These are phyloP conservation scores for Corniculantispora saksenae DNA, from an alignment of 2,329 filamentous ascomycete genomes.

Conservation along the genomic window DNA sequence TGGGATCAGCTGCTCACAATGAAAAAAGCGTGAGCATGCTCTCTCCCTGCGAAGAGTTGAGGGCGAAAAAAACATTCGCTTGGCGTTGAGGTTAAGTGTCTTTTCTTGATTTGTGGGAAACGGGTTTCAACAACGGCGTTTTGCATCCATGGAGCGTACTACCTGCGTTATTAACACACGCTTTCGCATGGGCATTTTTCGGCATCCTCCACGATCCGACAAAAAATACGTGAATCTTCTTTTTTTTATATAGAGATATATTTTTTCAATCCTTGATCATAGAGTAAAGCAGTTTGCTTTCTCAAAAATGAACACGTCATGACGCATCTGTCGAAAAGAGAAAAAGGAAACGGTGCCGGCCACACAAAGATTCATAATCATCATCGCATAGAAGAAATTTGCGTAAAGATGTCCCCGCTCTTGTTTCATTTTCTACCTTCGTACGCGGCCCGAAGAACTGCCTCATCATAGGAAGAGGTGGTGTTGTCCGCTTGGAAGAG, in stretches of 20 bases:
- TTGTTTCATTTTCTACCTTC: constrained; percentile 28
- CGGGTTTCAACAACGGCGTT: constrained; percentile 59
- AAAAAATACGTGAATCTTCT: constrained; percentile 24
- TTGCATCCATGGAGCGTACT: constrained; percentile 33
- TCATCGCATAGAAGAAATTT: not conserved
- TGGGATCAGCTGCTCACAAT: constrained; percentile 21
- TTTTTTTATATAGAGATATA: constrained; percentile 3
- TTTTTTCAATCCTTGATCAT: too few species aligned
- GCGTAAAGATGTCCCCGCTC: too few species aligned
- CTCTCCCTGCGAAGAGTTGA: not conserved
- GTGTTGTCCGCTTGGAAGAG: constrained; percentile 36
- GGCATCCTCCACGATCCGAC: constrained; percentile 46
- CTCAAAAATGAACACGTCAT: not conserved
- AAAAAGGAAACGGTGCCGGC: not conserved
- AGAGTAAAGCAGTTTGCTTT: constrained; percentile 7
- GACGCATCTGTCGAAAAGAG: constrained; percentile 3
- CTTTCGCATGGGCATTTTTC: constrained; percentile 21
- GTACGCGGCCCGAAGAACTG: constrained; percentile 37
- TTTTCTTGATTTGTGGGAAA: constrained; percentile 34
- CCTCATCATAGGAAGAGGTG: constrained; percentile 37
- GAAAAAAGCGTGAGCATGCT: not conserved
- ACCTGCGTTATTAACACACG: not conserved
- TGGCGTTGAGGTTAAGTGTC: constrained; percentile 43
- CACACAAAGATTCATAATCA: not conserved
- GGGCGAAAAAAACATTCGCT: constrained; percentile 19